Conservation (phyloP, 768 basidiomycete genomes). For the Tricholoma saponaceum region DNA sequence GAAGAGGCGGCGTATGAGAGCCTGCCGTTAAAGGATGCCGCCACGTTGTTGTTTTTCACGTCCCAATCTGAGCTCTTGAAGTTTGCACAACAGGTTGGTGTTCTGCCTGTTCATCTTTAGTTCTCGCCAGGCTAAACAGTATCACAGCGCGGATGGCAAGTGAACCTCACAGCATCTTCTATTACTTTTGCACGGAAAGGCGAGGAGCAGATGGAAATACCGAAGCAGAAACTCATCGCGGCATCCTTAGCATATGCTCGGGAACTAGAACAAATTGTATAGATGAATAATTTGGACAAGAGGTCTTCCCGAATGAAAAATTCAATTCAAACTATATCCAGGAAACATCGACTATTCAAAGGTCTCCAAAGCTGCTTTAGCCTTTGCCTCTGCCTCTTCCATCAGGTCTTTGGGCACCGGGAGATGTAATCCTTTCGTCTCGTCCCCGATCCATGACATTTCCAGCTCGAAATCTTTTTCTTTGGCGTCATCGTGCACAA, state of each 20-base stretch:
- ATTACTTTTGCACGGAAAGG: constrained; percentile 79
- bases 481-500: constrained; percentile 96
- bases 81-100: constrained; percentile 76
- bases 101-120: constrained; percentile 4
- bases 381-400: constrained; percentile 82
- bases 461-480: constrained; percentile 99
- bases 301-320: constrained; percentile 4
- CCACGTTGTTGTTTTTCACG: constrained; percentile 88
- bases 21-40: constrained; percentile 85
- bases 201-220: constrained; percentile 82
- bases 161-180: constrained; percentile 63
- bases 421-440: constrained; percentile 75
- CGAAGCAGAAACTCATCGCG: constrained; percentile 77
- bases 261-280: constrained; percentile 90
- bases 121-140: not conserved
- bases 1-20: constrained; percentile 93
- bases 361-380: constrained; percentile 77
- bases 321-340: constrained; percentile 6
- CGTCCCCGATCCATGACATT: constrained; percentile 92
- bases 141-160: constrained; percentile 76
- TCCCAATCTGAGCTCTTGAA: constrained; percentile 71
- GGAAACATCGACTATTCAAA: constrained; percentile 33
- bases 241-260: constrained; percentile 78
- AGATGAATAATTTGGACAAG: constrained; percentile 41
- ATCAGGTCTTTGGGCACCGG: constrained; percentile 83